Conservation (phyloP, 768 basidiomycete species). For the Daedalea quercina region DNA sequence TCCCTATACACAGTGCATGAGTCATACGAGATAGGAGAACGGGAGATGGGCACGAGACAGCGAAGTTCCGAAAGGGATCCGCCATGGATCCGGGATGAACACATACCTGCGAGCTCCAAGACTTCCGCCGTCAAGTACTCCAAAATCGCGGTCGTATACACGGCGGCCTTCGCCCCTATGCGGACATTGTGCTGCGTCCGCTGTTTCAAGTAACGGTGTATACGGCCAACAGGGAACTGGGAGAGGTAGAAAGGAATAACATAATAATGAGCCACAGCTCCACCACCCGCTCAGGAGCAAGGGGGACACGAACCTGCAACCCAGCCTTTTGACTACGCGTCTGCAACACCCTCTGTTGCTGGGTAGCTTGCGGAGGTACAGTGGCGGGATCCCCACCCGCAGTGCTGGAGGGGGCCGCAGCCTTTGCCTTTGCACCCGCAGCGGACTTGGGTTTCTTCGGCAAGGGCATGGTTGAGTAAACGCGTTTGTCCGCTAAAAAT, state of each 20-base stretch:
- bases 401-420: slow-evolving; percentile 31
- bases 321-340: slow-evolving; percentile 83
- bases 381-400: too few relatives aligned
- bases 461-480: too few relatives aligned
- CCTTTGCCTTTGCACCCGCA: slow-evolving; percentile 61
- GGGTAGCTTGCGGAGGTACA: slow-evolving; percentile 25
- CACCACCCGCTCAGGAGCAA: too few relatives aligned
- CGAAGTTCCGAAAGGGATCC: too few relatives aligned
- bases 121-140: slow-evolving; percentile 98
- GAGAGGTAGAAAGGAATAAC: too few relatives aligned
- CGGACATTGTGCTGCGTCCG: slow-evolving; percentile 91
- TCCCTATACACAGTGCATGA: slow-evolving; percentile 45
- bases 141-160: slow-evolving; percentile 92
- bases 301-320: slow-evolving; percentile 54
- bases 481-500: too few relatives aligned
- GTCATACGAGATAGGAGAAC: neutral
- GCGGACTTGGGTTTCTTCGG: slow-evolving; percentile 12
- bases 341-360: slow-evolving; percentile 36
- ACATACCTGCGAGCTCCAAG: slow-evolving; percentile 85
- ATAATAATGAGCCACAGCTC: too few relatives aligned
- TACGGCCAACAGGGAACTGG: slow-evolving; percentile 96
- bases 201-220: slow-evolving; percentile 91
- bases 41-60: neutral
- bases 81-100: too few relatives aligned
- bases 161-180: slow-evolving; percentile 96